Percentiles rank a stretch among this genome's conserved stretches.
phyloP scores from a whole-genome alignment of 805 yeast genomes.

The Nakazawaea holstii region DNA sequence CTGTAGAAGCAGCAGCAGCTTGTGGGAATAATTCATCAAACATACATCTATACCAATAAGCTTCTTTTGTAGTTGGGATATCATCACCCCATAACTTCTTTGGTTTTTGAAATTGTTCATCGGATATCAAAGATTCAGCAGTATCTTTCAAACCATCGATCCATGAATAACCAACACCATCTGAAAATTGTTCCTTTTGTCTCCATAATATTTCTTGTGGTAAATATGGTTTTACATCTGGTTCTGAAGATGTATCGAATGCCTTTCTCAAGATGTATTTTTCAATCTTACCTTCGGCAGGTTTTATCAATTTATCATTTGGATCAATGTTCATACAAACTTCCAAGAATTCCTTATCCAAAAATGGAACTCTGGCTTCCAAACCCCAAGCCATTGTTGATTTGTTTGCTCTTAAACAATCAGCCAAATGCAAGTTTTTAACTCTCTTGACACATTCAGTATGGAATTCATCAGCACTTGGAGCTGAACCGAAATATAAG shows the following conservation, averaged over 20 bases:
- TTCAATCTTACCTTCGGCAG: constrained; percentile 74
- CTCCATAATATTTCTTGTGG: constrained; percentile 98
- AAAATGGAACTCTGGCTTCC: constrained; percentile 99
- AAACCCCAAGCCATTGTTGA: constrained; percentile 99
- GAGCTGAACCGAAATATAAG: constrained; percentile 95
- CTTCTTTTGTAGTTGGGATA: constrained; percentile 96
- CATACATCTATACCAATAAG: constrained; percentile 97
- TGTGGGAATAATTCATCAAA: constrained; percentile 91
- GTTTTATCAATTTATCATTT: constrained; percentile 78
- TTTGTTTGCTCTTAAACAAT: constrained; percentile 98
- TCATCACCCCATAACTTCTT: constrained; percentile 96
- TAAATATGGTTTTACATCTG: constrained; percentile 73
- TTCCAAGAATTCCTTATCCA: constrained; percentile 89
- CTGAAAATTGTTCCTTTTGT: constrained; percentile 99
- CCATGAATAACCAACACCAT: constrained; percentile 99
- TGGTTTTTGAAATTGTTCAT: constrained; percentile 86
- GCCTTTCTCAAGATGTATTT: constrained; percentile 97
- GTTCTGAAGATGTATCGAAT: constrained; percentile 87
- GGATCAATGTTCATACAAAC: constrained; percentile 94
- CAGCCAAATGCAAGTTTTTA: constrained; percentile 94
- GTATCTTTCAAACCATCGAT: constrained; percentile 95
- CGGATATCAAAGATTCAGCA: constrained; percentile 81
- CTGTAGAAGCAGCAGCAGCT: constrained; percentile 91
- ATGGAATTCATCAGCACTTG: constrained; percentile 90
- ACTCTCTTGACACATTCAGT: constrained; percentile 93